Conservation (phyloP, 225 moss, liverwort and hornwort genomes). For the Marchantia paleacea region DNA sequence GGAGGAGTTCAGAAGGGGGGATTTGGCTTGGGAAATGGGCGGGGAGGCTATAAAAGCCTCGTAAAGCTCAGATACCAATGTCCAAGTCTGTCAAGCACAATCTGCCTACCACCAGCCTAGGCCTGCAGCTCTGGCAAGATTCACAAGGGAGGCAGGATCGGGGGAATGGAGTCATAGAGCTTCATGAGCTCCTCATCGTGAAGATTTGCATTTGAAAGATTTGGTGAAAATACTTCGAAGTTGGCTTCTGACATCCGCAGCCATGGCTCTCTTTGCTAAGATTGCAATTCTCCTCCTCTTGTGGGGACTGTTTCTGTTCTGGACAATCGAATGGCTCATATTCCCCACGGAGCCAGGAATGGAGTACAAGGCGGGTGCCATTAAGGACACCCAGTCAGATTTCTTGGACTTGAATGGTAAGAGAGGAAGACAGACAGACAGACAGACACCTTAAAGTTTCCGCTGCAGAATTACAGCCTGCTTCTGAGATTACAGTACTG, state of each 20-base stretch:
- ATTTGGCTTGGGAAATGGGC: not conserved
- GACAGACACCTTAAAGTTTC: not conserved
- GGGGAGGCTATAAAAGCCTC: not conserved
- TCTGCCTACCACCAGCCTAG: not conserved
- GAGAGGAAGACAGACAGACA: not conserved
- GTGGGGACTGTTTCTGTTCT: slow-evolving; percentile 60
- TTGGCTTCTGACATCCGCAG: not conserved
- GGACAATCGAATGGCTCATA: slow-evolving; percentile 58
- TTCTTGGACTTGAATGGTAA: slow-evolving; percentile 49
- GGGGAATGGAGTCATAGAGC: not conserved
- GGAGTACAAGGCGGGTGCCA: slow-evolving; percentile 44
- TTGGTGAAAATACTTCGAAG: not conserved
- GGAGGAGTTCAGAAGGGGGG: not conserved
- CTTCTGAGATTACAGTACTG: too few species aligned
- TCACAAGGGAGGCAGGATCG: not conserved
- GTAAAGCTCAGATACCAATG: not conserved
- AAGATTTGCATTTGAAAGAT: not conserved
- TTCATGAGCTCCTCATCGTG: not conserved
- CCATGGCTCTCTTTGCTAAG: slow-evolving; percentile 22
- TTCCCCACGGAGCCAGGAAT: slow-evolving; percentile 39
- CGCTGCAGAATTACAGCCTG: not conserved
- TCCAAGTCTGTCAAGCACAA: not conserved
- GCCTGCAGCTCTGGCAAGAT: not conserved
- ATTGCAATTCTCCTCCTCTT: slow-evolving; percentile 36
- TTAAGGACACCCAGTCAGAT: slow-evolving; percentile 29